Evolutionary conservation across 2,329 filamentous ascomycete genomes (phyloP), one percentile per base, ranked within the genome.

Genomic region (Fusarium sp.): DNA sequence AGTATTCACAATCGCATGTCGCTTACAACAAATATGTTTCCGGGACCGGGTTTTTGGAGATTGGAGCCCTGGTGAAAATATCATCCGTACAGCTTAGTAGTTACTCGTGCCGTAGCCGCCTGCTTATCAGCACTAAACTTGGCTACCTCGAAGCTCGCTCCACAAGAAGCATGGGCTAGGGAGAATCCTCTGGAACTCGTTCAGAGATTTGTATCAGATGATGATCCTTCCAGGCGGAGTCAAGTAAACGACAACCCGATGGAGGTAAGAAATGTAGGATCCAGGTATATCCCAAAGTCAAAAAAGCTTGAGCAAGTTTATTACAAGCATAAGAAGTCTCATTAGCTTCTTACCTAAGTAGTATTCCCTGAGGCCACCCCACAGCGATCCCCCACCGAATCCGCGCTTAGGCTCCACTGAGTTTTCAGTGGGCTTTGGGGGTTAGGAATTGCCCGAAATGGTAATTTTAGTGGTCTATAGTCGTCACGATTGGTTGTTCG

Each of bases 391-490:
- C 48, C 48, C 14, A 28, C 14, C 24, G 33, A 38, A 11, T 38
- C 18, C 50, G n/a, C 33, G 50, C 38, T 35, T 26, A 22, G 24
- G 24, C 20, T 12, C 45, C 45, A 47, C 59, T 58, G 30, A 22
- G 41, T 22, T 22, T 42, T 4, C 13, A 31, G 44, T 33, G 57
- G 47, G 53, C 26, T 55, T 50, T 47, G 60, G 57, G 61, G 33
- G 35, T 57, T 62, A 38, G 44, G 57, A 62, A 58, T 64, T 71
- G 13, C 71, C 70, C 6, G 42, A 71, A 73, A 33, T 6, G 55
- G 71, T 26, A 73, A 44, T 18, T 42, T 30, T 45, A 41, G 55
- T 39, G 33, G 33, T n/a, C 24, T 39, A n/a, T 30, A n/a, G 35
- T 42, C 8, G 8, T 12, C 24, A 15, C 60, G 57, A 73, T 73